Base-by-base conservation (phyloP, 495 filamentous ascomycete genomes). In the Talaromyces adpressus region DNA sequence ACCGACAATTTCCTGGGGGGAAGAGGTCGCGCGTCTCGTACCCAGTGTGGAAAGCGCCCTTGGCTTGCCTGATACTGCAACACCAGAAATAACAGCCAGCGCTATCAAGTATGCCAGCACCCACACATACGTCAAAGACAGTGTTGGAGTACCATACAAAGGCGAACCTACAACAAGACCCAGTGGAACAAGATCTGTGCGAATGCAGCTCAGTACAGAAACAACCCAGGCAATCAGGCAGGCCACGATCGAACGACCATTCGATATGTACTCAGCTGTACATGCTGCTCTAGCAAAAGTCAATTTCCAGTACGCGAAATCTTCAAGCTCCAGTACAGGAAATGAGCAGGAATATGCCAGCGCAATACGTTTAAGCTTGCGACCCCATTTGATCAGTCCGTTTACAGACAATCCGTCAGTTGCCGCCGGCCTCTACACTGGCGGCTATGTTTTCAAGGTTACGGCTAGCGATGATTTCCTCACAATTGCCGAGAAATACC, bases 261-360 rank as follows among this genome's bases (percentile, higher is more conserved):
- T 72, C 11, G 58, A 41, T 7, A 57, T 74, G 12, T 63, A 62
- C 3, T 63, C 72, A 6, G 70, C 72, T 25, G 66, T 71, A 39
- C 72, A 74, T 64, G 70, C 70, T 16, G 63, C 65, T 32, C 54
- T 72, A 5, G 70, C 72, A 8, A 66, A 64, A 16, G 62, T 59
- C 30, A 71, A 69, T 59, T 70, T 68, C 41, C 36, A 36, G 51
- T 32, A 41, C 25, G 69, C 68, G 9, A 60, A 18, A 14, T 6
- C 57, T 39, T 45, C 27, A 25, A 52, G 16, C 64, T 65, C 53
- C 41, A 62, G 27, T 36, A 23, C 23, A 25, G 12, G 18, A 25
- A 27, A 53, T 53, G 23, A 23, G 36, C 62, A 63, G 22, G 70
- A 71, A 59, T 73, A 75, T 59, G 71, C 71, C 29, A 75, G 73